A percentile compares a stretch with the other conserved stretches of the same genome.
phyloP scores from a whole-genome alignment of 768 basidiomycete species.

The Trametes meyenii region DNA sequence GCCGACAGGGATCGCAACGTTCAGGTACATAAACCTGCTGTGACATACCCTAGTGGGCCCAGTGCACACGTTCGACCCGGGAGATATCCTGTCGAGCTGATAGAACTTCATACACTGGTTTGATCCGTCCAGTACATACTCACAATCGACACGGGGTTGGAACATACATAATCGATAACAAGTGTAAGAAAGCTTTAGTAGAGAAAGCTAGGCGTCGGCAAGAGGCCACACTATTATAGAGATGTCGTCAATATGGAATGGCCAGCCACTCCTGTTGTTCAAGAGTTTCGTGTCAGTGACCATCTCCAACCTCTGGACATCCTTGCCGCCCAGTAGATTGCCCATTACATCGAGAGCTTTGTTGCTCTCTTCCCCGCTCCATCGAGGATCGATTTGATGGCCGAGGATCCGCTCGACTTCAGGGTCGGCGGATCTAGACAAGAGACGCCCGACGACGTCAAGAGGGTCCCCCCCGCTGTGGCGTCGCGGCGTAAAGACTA shows the following conservation, averaged over 20 bases:
- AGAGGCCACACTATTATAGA: neutral
- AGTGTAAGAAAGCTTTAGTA: no score
- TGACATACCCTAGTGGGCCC: no score
- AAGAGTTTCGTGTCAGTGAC: neutral
- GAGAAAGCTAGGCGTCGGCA: no score
- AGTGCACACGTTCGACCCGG: no score
- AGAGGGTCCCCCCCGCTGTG: constrained; percentile 6
- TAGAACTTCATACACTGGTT: no score
- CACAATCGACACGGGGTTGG: no score
- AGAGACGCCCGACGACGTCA: constrained; percentile 3
- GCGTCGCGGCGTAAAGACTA: neutral
- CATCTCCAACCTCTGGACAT: constrained; percentile 1
- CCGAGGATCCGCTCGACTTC: neutral
- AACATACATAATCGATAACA: no score
- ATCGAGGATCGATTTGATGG: neutral
- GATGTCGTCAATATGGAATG: neutral
- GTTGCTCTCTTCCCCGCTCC: constrained; percentile 9
- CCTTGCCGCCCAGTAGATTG: constrained; percentile 2
- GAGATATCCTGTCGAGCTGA: no score
- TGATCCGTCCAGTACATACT: no score
- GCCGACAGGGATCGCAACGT: no score
- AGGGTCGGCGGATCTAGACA: constrained; percentile 2
- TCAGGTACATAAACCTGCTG: no score
- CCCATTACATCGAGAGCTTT: constrained; percentile 6
- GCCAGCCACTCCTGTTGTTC: neutral